Percentiles rank a stretch among this genome's conserved stretches.
phyloP scores from a whole-genome alignment of 1,139 yeast genomes.

The Geotrichum cucujoidarum region DNA sequence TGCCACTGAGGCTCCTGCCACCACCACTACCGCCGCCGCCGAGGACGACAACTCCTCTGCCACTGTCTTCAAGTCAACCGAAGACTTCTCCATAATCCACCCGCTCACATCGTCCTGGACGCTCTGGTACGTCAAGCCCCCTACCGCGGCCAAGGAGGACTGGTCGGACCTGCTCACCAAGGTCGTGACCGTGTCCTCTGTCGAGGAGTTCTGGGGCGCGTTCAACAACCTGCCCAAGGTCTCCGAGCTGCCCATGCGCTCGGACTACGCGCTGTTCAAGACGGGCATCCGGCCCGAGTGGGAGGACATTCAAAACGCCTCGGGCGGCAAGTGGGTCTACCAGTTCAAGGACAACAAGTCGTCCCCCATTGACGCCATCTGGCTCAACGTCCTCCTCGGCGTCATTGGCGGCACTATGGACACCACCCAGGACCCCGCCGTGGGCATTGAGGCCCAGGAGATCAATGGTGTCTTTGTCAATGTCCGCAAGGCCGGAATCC shows the following conservation, averaged over 20 bases:
- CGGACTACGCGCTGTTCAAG: slow-evolving; percentile 94
- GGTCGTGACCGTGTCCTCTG: slow-evolving; percentile 84
- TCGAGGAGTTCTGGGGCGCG: slow-evolving; percentile 98
- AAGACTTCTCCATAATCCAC: slow-evolving; percentile 76
- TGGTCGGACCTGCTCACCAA: slow-evolving; percentile 95
- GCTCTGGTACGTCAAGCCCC: slow-evolving; percentile 95
- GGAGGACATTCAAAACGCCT: slow-evolving; percentile 86
- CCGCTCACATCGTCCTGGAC: slow-evolving; percentile 95
- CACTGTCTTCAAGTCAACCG: slow-evolving; percentile 63
- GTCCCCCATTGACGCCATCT: slow-evolving; percentile 78
- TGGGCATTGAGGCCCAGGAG: slow-evolving; percentile 46
- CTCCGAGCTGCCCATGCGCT: slow-evolving; percentile 80
- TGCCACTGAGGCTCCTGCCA: slow-evolving; percentile 8
- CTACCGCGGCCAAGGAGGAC: slow-evolving; percentile 69
- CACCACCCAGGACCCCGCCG: slow-evolving; percentile 53
- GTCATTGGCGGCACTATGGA: slow-evolving; percentile 96
- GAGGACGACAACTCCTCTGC: slow-evolving; percentile 25
- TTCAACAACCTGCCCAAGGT: slow-evolving; percentile 93
- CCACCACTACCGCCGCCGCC: slow-evolving; percentile 28
- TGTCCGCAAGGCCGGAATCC: slow-evolving; percentile 75
- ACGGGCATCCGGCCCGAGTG: slow-evolving; percentile 96
- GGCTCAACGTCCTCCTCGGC: slow-evolving; percentile 87
- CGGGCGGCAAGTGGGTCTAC: slow-evolving; percentile 95
- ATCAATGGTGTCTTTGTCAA: slow-evolving; percentile 94
- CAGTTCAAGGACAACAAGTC: slow-evolving; percentile 56